These are phyloP conservation scores for Nyssa sinensis DNA, from an alignment of 148 eudicot species.

Conservation along the genomic window DNA sequence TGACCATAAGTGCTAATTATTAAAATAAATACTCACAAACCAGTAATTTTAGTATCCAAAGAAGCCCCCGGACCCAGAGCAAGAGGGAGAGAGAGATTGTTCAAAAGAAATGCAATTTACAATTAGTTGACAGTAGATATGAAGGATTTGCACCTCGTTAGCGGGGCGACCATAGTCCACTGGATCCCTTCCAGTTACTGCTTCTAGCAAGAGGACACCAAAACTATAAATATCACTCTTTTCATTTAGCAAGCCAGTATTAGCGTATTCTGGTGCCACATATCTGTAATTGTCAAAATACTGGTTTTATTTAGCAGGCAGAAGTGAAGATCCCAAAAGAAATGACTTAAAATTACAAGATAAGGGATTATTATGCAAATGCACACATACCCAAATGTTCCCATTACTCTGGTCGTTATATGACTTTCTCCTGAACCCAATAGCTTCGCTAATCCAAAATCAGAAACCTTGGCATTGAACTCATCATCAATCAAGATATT, in stretches of 20 bases:
- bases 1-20: not conserved
- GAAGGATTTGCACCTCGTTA: constrained; percentile 52
- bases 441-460: constrained; percentile 94
- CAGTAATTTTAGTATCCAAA: not conserved
- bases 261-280: constrained; percentile 96
- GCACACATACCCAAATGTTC: constrained; percentile 78
- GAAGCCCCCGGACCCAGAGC: too few relatives aligned
- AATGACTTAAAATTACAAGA: not conserved
- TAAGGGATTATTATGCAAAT: constrained; percentile 4
- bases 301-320: not conserved
- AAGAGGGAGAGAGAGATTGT: not conserved
- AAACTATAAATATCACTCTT: constrained; percentile 89
- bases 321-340: not conserved
- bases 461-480: constrained; percentile 81
- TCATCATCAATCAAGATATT: constrained; percentile 82
- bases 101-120: not conserved
- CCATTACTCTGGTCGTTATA: constrained; percentile 89
- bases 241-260: constrained; percentile 80
- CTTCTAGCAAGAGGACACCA: constrained; percentile 82
- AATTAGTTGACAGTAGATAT: not conserved
- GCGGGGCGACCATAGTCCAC: constrained; percentile 83
- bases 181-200: constrained; percentile 87
- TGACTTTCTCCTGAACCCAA: constrained; percentile 90
- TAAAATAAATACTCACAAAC: constrained; percentile 5
- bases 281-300: constrained; percentile 45